These are phyloP conservation scores for Coleophoma crateriformis DNA, from an alignment of 2,329 filamentous ascomycete species.

Conservation along the genomic window DNA sequence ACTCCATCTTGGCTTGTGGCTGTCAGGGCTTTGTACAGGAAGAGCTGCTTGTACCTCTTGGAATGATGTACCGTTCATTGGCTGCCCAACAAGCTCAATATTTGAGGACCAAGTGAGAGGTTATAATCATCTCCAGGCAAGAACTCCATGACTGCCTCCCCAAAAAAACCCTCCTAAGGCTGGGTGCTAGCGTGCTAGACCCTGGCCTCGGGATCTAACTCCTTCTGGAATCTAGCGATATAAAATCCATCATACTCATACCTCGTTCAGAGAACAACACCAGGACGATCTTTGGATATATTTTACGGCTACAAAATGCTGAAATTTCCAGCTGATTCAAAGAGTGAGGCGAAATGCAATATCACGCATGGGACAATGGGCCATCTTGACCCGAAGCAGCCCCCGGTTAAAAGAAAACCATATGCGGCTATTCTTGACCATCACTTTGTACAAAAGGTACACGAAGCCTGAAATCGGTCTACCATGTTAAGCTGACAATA, in stretches of 20 bases:
- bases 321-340: conserved; percentile 30
- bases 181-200: too few species aligned
- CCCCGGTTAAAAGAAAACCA: conserved; percentile 68
- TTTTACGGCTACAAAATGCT: conserved; percentile 30
- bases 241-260: neutral
- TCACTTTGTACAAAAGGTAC: conserved; percentile 63
- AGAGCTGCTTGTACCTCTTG: neutral
- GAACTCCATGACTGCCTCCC: too few species aligned
- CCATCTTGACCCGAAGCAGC: conserved; percentile 66
- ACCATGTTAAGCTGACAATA: conserved; percentile 1
- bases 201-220: neutral
- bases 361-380: conserved; percentile 64
- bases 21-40: neutral
- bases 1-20: conserved; percentile 50
- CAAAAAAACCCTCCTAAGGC: too few species aligned
- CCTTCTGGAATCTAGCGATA: neutral
- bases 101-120: too few species aligned
- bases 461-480: neutral
- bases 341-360: conserved; percentile 58
- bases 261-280: neutral
- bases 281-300: neutral
- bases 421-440: conserved; percentile 64
- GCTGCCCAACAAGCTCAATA: too few species aligned
- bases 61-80: too few species aligned
- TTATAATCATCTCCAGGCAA: too few species aligned